Base-by-base conservation (phyloP, 108 stramenopile genomes). In the Conticribra guillardii region DNA sequence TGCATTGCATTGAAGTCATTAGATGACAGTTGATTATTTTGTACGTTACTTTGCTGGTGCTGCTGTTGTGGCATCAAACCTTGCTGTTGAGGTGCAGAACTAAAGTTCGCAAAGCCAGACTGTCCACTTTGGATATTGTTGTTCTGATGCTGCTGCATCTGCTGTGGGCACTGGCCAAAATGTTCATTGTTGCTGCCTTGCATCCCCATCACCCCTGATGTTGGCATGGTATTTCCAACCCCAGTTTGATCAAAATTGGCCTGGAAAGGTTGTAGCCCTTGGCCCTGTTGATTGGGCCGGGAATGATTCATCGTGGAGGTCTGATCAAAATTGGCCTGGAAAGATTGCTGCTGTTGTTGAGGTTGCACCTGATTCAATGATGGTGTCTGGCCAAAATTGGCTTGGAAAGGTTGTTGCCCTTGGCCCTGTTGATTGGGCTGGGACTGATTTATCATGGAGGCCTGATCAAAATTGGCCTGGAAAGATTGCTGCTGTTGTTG, bases 401-500 rank as follows among this genome's bases (percentile, higher is more conserved):
- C n/a, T n/a, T n/a, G n/a, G n/a, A n/a, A n/a, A n/a, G n/a, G n/a
- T n/a, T 1, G 21, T 50, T 21, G 60, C 58, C 26, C 69, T 64
- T 30, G 17, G 41, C 26, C 23, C 30, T 53, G 62, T 29, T 28
- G 67, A 9, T 47, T 56, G 53, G 15, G 61, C 27, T 16, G 57
- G 30, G n/a, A n/a, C n/a, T n/a, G n/a, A n/a, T n/a, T n/a, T n/a
- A 52, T 2, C 27, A 24, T 18, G 4, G 58, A 9, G 50, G n/a
- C n/a, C n/a, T n/a, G n/a, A n/a, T n/a, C n/a, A n/a, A n/a, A n/a
- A n/a, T n/a, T n/a, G n/a, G n/a, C n/a, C n/a, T n/a, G n/a, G n/a
- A n/a, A n/a, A n/a, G n/a, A 44, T 46, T 44, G 74, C 53, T 62
- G 76, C n/a, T n/a, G n/a, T n/a, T 56, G 67, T 37, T 55, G 58